Evolutionary conservation across 176 grass and related monocot species (phyloP), one percentile per base, ranked within the genome.

Genomic region (Pontederia paniculata): DNA sequence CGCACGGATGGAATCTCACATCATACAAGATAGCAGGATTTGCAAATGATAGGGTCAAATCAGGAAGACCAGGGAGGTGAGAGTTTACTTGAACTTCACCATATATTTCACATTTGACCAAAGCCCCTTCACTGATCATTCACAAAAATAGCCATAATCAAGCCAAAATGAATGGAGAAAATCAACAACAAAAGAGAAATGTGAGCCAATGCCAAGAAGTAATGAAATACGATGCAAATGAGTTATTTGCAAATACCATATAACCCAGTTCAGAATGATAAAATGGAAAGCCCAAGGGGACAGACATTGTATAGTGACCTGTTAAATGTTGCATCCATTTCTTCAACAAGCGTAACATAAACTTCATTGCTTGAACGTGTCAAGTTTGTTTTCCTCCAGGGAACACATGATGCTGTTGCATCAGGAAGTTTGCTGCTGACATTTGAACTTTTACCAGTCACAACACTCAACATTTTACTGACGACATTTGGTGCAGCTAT

Each of bases 31-130:
- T 73, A 47, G 71, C 55, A 52, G 91, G 64, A 43, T 97, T 97
- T 31, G 79, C 69, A 79, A 97, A 97, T 57, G 86, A 90, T 52
- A 97, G 71, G 20, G 72, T 90, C 77, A 97, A 72, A 63, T 97
- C 91, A 48, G 86, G 91, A 74, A 97, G 76, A 46, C 86, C 86
- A 20, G 91, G 79, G 64, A 97, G 83, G 28, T 79, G 83, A 41
- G 77, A 83, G 57, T 90, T 88, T 44, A 97, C 79, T 83, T 84
- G 82, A 74, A 97, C 83, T 79, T 90, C 80, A 65, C 91, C 91
- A 51, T 81, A 88, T 42, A 77, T 77, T 75, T 97, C 70, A 66
- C 91, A 97, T 70, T 89, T 90, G 23, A 77, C 85, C 45, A 97
- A 61, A 63, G 19, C 51, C 5, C 91, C 86, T 68, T 90, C 80